A percentile compares a stretch with the other conserved stretches of the same genome.
Conservation (phyloP, 169 alveolate species). For the Amoebophrya sp. region DNA sequence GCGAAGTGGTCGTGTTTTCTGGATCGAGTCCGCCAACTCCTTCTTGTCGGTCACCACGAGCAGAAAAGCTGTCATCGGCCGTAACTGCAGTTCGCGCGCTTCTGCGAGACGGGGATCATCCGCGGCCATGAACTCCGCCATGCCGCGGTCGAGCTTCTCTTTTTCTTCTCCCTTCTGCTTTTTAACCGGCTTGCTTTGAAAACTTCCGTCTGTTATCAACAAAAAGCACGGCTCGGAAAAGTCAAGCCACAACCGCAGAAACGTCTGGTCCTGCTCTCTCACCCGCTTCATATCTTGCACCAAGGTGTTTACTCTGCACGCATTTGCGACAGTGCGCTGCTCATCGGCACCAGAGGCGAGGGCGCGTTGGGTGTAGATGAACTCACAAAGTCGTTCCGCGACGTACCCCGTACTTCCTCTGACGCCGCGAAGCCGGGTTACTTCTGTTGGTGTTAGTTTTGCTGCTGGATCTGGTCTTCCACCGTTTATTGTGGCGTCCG, state of each 20-base stretch:
- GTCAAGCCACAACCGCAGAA: background rate
- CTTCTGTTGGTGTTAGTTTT: background rate
- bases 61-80: background rate
- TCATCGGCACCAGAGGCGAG: background rate
- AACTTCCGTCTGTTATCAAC: background rate
- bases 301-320: background rate
- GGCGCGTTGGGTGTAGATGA: background rate
- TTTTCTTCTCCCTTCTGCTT: background rate
- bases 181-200: background rate
- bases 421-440: background rate
- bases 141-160: background rate
- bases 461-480: background rate
- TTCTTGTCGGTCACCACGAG: background rate
- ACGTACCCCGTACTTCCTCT: background rate
- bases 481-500: background rate
- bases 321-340: background rate
- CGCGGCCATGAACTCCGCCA: background rate
- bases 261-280: background rate
- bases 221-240: background rate
- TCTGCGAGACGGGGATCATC: background rate
- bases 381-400: background rate
- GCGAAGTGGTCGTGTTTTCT: background rate
- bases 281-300: background rate
- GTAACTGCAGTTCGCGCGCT: background rate
- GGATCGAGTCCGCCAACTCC: background rate